Percentiles rank a stretch among this genome's conserved stretches.
Conservation (phyloP, 768 basidiomycete genomes). For the Pulveroboletus sp. region DNA sequence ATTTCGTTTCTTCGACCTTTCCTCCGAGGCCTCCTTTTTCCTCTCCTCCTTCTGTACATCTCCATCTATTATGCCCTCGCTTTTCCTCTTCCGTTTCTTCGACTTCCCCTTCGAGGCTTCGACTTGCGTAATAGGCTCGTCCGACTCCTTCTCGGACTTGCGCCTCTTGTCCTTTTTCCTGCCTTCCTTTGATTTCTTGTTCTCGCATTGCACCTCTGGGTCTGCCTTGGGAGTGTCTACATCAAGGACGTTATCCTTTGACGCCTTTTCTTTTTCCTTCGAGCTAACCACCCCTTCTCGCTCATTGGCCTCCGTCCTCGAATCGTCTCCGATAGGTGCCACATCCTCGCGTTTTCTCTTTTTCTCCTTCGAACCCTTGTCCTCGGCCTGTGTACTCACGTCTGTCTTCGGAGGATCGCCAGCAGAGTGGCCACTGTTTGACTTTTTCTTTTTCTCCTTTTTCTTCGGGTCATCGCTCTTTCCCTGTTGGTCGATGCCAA, state of each 20-base stretch:
- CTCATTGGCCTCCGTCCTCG: background rate
- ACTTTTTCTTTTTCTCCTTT: constrained; percentile 19
- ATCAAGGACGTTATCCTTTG: constrained; percentile 5
- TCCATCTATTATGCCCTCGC: constrained; percentile 5
- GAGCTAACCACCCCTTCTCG: background rate
- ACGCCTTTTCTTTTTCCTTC: constrained; percentile 12
- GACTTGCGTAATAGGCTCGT: constrained; percentile 17
- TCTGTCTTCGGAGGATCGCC: background rate
- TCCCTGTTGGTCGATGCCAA: background rate
- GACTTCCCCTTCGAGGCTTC: constrained; percentile 15
- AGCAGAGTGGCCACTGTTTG: constrained; percentile 7
- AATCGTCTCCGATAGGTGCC: background rate
- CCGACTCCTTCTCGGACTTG: constrained; percentile 9
- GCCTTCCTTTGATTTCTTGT: constrained; percentile 2
- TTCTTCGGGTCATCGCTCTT: constrained; percentile 5
- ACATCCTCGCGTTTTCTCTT: constrained; percentile 1
- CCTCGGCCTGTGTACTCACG: background rate
- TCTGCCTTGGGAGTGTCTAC: background rate
- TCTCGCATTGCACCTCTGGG: background rate
- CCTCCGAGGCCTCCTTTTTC: too few species aligned
- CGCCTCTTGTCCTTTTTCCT: constrained; percentile 17
- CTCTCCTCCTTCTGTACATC: background rate
- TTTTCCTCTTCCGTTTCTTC: constrained; percentile 34
- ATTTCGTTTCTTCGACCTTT: too few species aligned
- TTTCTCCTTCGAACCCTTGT: constrained; percentile 4